Percentiles rank a stretch among this genome's conserved stretches.
These are phyloP conservation scores for thale cress (Arabidopsis thaliana) DNA, from an alignment of 345 rosid genomes.

Conservation along the genomic window TAIR10.1 NC_003076.8:10346001-10346500, in stretches of 20 bases:
- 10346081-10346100: slow-evolving; percentile 66
- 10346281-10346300: slow-evolving; percentile 37
- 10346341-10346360: slow-evolving; percentile 37
- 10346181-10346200: slow-evolving; percentile 37
- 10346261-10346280: slow-evolving; percentile 38
- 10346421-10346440: slow-evolving; percentile 39
- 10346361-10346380: slow-evolving; percentile 36
- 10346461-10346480: slow-evolving; percentile 43
- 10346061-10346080: slow-evolving; percentile 77
- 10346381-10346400: slow-evolving; percentile 35
- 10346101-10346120: slow-evolving; percentile 72
- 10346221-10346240: slow-evolving; percentile 36
- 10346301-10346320: slow-evolving; percentile 37
- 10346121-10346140: slow-evolving; percentile 55
- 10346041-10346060: slow-evolving; percentile 72
- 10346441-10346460: slow-evolving; percentile 34
- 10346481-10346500: slow-evolving; percentile 59
- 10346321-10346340: slow-evolving; percentile 36
- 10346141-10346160: slow-evolving; percentile 33
- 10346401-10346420: slow-evolving; percentile 34
- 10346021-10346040: slow-evolving; percentile 52
- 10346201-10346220: slow-evolving; percentile 6
- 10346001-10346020: slow-evolving; percentile 44
- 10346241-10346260: slow-evolving; percentile 26
- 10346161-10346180: slow-evolving; percentile 41